A percentile compares a stretch with the other conserved stretches of the same genome.
phyloP scores from a whole-genome alignment of 1,284 basidiomycete species.

The Earliella scabrosa region DNA sequence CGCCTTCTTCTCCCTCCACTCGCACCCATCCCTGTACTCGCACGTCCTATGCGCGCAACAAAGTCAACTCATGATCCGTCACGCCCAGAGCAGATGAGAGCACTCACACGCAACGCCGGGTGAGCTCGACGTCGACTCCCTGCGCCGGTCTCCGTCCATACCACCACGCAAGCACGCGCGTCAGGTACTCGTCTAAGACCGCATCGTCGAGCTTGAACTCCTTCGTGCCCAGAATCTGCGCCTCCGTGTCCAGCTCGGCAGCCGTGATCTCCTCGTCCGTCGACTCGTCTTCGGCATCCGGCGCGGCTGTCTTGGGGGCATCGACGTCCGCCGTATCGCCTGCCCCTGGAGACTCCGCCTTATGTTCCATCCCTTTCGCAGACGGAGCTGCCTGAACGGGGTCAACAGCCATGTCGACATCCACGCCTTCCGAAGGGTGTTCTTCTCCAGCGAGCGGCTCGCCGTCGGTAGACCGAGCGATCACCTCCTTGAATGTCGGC shows the following conservation, averaged over 20 bases:
- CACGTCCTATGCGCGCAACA: slow-evolving; percentile 57
- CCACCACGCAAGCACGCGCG: slow-evolving; percentile 75
- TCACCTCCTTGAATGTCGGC: slow-evolving; percentile 4
- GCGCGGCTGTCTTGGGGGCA: slow-evolving; percentile 7
- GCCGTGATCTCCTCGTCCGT: slow-evolving; percentile 19
- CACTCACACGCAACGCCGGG: slow-evolving; percentile 72
- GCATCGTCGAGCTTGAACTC: slow-evolving; percentile 61
- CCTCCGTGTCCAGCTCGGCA: slow-evolving; percentile 23
- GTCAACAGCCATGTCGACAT: too few relatives aligned
- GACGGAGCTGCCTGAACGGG: not conserved
- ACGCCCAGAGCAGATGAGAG: not conserved
- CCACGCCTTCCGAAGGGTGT: not conserved
- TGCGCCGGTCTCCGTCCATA: slow-evolving; percentile 63
- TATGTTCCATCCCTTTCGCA: too few relatives aligned
- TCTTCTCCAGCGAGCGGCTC: not conserved
- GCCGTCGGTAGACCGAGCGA: not conserved
- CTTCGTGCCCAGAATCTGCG: slow-evolving; percentile 68
- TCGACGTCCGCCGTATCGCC: not conserved
- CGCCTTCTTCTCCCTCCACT: slow-evolving; percentile 81
- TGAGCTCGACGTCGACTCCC: slow-evolving; percentile 69
- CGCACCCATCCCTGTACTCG: slow-evolving; percentile 80
- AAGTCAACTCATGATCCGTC: slow-evolving; percentile 1
- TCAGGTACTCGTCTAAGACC: slow-evolving; percentile 62
- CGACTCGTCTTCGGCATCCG: slow-evolving; percentile 9
- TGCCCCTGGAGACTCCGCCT: not conserved